Evolutionary conservation across 768 basidiomycete species (phyloP).

Genomic region (Podaxis sp.): DNA sequence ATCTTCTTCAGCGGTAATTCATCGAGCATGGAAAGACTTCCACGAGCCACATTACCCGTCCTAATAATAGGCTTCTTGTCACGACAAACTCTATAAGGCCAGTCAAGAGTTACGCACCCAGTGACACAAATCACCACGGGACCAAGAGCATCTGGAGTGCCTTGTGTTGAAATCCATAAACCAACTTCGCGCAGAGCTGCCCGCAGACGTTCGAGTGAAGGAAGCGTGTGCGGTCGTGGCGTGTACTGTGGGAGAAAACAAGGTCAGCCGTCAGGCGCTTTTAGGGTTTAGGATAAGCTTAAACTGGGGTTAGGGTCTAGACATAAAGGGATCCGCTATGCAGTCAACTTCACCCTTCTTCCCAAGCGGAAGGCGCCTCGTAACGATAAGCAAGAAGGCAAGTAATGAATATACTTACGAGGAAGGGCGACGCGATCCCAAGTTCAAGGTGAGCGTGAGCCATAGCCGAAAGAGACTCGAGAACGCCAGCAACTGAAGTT

Average conservation of each 20-base stretch:
- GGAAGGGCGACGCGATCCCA: constrained; percentile 80
- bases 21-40: constrained; percentile 67
- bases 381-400: not conserved
- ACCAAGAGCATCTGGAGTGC: constrained; percentile 63
- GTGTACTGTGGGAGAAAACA: constrained; percentile 50
- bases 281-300: constrained; percentile 11
- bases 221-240: constrained; percentile 76
- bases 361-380: not conserved
- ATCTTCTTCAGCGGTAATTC: constrained; percentile 71
- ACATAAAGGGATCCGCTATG: not conserved
- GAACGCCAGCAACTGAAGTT: constrained; percentile 73
- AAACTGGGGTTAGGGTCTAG: constrained; percentile 8
- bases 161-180: constrained; percentile 48
- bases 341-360: not conserved
- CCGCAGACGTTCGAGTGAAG: constrained; percentile 54
- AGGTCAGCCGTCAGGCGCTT: not conserved
- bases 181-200: constrained; percentile 58
- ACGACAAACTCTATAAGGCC: not conserved
- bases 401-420: constrained; percentile 47
- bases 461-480: constrained; percentile 78
- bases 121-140: constrained; percentile 84
- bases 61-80: constrained; percentile 34
- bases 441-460: constrained; percentile 77
- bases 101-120: constrained; percentile 48
- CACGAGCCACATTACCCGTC: constrained; percentile 79